Conservation (phyloP, 139 green algal genomes). For the Chlamydomonas schloesseri region DNA sequence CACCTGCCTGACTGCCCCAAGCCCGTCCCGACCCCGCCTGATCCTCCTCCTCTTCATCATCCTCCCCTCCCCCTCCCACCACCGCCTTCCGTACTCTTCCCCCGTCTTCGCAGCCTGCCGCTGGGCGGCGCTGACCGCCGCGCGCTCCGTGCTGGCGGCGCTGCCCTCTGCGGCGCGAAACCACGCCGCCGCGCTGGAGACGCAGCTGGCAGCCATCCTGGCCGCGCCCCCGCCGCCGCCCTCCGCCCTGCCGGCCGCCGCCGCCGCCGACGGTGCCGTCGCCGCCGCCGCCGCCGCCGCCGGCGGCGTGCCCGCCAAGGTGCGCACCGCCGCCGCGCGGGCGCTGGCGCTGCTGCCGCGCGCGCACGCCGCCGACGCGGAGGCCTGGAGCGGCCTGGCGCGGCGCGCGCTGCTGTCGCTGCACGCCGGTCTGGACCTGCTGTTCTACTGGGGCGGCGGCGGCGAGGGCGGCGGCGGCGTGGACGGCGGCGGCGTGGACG, state of each 20-base stretch:
- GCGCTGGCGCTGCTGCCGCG: slow-evolving; percentile 21
- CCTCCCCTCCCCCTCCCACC: no score
- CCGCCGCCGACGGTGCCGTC: no score
- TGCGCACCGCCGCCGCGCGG: slow-evolving; percentile 5
- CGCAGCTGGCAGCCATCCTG: slow-evolving; percentile 38
- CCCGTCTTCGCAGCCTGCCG: not conserved
- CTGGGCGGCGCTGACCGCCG: slow-evolving; percentile 4
- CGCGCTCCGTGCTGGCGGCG: slow-evolving; percentile 1
- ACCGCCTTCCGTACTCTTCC: not conserved
- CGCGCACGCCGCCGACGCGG: slow-evolving; percentile 3
- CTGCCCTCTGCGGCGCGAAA: slow-evolving; percentile 31
- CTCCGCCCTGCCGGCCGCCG: no score
- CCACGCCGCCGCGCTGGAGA: slow-evolving; percentile 5
- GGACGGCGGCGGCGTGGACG: not conserved
- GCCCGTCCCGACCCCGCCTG: no score
- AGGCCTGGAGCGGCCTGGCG: not conserved
- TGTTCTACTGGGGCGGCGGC: slow-evolving; percentile 1
- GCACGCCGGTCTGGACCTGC: slow-evolving; percentile 8
- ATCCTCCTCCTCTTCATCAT: no score
- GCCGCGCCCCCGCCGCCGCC: not conserved
- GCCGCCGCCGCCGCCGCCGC: not conserved
- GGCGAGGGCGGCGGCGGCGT: not conserved
- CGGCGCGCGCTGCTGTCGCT: slow-evolving; percentile 23
- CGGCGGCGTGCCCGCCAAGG: not conserved
- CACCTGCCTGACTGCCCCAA: no score